Base-by-base conservation (phyloP, 2,329 filamentous ascomycete species). In the Penicillium expansum region DNA sequence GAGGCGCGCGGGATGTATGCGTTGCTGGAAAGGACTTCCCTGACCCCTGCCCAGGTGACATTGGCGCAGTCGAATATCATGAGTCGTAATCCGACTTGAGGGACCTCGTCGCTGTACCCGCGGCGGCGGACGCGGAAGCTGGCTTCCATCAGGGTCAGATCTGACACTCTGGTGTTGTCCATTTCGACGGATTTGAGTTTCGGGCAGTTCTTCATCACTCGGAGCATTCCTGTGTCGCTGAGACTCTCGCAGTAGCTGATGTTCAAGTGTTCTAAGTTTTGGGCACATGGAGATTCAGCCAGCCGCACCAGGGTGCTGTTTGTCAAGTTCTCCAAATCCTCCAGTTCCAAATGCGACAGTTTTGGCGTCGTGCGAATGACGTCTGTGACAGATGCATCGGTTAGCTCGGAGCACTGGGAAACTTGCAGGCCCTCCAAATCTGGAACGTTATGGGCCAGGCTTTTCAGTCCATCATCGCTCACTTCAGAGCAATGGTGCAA, bases 141-240 rank as follows among this genome's bases (percentile, higher is more conserved):
- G 2, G 92, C 91, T 78, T 97, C 93, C 55, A 87, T 84, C 10
- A 97, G 84, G 5, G 90, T 87, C 1, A 96, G 83, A 68, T 97
- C 91, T 16, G 91, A 93, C 61, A 96, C 86, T 45, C 90, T 86
- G 0, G 93, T 97, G 72, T 97, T 97, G 77, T 99, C 94, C 81
- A 97, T 87, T 51, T 95, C 90, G 14, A 96, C 77, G 30, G 82
- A 90, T 47, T 80, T 80, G 14, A 97, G 81, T 14, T 77, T 81
- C 0, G 82, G 81, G 72, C 92, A 96, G 30, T 82, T 83, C 68
- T 91, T 90, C 64, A 97, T 80, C 2, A 97, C 79, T 0, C 90
- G 89, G 0, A 96, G 80, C 83, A 97, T 89, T 55, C 93, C 93
- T 0, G 80, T 77, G 69, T 97, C 94, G 24, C 91, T 87, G 2